These are phyloP conservation scores for Musa schizocarpa DNA, from an alignment of 176 grass and related monocot species.

Conservation along the genomic window DNA sequence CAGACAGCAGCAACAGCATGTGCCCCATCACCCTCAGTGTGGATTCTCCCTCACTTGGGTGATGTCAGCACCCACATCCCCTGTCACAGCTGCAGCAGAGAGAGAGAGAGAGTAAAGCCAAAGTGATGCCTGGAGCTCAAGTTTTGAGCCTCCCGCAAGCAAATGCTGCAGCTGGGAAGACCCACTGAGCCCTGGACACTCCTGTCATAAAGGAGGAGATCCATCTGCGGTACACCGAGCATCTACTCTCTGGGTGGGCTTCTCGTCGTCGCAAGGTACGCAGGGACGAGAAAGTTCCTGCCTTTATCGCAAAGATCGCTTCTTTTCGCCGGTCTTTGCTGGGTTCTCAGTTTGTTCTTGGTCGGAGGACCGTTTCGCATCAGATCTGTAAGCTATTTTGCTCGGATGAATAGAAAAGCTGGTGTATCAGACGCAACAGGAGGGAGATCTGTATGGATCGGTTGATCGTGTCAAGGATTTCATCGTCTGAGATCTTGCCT, in stretches of 20 bases:
- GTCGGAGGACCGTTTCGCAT: neutral
- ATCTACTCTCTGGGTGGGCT: neutral
- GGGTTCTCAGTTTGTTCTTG: neutral
- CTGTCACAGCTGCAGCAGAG: too few relatives aligned
- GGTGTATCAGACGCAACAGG: neutral
- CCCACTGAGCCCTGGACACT: neutral
- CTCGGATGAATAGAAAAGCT: neutral
- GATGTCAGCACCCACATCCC: neutral
- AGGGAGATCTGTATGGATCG: neutral
- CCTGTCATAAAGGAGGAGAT: slow-evolving; percentile 12
- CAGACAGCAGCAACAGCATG: neutral
- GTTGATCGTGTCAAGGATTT: neutral
- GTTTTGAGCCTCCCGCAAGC: neutral
- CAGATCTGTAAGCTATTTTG: slow-evolving; percentile 2
- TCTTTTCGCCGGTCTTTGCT: slow-evolving; percentile 1
- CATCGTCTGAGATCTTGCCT: neutral
- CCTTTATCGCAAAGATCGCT: slow-evolving; percentile 4
- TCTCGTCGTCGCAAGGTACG: neutral
- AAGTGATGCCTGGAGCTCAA: slow-evolving; percentile 1
- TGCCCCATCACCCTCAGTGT: slow-evolving; percentile 2
- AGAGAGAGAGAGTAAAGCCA: neutral
- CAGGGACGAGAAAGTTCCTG: neutral
- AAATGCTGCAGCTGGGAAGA: slow-evolving; percentile 8
- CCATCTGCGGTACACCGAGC: neutral
- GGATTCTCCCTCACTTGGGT: neutral